Percentiles rank a stretch among this genome's conserved stretches.
phyloP scores from a whole-genome alignment of 306 rosid genomes.

The Acacia crassicarpa region DNA sequence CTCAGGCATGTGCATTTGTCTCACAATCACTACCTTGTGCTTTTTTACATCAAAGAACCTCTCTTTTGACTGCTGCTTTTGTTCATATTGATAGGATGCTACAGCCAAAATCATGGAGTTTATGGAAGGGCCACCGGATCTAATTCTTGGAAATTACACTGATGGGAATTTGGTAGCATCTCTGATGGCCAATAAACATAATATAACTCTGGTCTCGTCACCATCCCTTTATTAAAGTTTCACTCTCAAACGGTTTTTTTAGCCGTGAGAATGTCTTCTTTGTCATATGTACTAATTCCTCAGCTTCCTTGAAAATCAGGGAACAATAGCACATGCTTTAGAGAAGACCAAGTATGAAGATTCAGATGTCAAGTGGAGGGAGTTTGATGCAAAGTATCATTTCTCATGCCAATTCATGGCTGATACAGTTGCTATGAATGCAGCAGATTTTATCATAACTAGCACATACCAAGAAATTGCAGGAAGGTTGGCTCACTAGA shows the following conservation, averaged over 20 bases:
- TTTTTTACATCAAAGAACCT: not conserved
- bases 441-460: conserved; percentile 82
- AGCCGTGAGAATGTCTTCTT: not conserved
- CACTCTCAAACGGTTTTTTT: conserved; percentile 19
- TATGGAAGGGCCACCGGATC: conserved; percentile 81
- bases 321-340: conserved; percentile 90
- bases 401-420: conserved; percentile 90
- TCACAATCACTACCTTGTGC: not conserved
- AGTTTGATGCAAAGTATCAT: conserved; percentile 81
- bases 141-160: conserved; percentile 82
- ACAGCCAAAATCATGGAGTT: conserved; percentile 58
- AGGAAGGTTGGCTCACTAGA: conserved; percentile 61
- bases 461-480: conserved; percentile 94
- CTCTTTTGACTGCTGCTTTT: conserved; percentile 1
- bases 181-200: conserved; percentile 78
- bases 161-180: conserved; percentile 93
- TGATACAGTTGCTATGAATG: conserved; percentile 87
- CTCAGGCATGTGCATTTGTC: conserved; percentile 46
- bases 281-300: conserved; percentile 16
- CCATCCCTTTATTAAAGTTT: not conserved
- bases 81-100: conserved; percentile 55
- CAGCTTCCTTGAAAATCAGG: conserved; percentile 45
- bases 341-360: conserved; percentile 92
- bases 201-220: conserved; percentile 80
- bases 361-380: conserved; percentile 93